Percentiles rank a stretch among this genome's conserved stretches.
These are phyloP conservation scores for Sedum album DNA, from an alignment of 164 flowering plant genomes.

Conservation along the genomic window DNA sequence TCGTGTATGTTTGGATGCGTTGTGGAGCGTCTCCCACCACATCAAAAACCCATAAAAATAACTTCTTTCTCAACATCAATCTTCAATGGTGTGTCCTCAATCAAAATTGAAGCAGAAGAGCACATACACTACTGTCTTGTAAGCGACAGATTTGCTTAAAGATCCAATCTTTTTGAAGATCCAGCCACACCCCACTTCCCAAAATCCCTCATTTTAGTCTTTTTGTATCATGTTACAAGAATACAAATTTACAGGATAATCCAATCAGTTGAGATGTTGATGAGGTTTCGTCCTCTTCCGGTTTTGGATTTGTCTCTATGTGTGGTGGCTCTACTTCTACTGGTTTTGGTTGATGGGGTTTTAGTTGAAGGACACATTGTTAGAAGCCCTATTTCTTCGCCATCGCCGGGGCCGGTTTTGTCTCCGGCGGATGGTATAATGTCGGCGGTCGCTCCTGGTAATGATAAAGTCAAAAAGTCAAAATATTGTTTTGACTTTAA, in stretches of 20 bases:
- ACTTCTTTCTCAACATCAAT: neutral
- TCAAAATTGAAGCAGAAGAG: neutral
- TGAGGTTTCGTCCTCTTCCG: neutral
- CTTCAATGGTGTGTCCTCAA: neutral
- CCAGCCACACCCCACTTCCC: neutral
- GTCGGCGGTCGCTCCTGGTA: neutral
- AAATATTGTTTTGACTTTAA: neutral
- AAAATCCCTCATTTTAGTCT: neutral
- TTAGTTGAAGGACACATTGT: neutral
- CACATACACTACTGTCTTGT: neutral
- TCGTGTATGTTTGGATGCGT: neutral
- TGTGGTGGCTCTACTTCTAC: neutral
- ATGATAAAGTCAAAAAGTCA: neutral
- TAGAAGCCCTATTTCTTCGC: neutral
- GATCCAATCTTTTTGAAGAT: slow-evolving; percentile 1
- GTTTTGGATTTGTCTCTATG: neutral
- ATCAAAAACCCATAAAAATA: neutral
- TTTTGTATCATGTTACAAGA: neutral
- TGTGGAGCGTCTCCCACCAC: neutral
- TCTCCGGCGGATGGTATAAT: neutral
- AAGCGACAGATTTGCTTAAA: neutral
- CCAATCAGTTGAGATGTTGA: neutral
- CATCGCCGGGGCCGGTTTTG: neutral
- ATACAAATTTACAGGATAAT: neutral
- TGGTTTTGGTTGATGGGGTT: neutral